Evolutionary conservation across 768 basidiomycete species (phyloP).

Genomic region (Phlebiopsis gigantea): DNA sequence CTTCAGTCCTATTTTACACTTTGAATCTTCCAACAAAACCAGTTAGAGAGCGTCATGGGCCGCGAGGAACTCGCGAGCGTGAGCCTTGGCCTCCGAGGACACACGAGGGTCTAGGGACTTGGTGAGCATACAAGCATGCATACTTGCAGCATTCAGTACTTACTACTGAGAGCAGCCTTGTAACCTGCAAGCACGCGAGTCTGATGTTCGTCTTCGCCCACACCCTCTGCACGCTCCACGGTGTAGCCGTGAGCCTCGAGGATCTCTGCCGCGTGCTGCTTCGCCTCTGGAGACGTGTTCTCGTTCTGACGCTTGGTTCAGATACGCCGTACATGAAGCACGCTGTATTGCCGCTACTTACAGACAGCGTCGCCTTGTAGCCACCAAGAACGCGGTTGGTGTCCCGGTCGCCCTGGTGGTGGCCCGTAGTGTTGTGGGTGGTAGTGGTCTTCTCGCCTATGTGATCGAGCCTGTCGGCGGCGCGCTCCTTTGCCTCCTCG

Average conservation of each 20-base stretch:
- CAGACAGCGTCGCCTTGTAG: slow-evolving; percentile 42
- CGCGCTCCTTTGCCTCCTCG: slow-evolving; percentile 46
- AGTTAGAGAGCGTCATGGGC: slow-evolving; percentile 24
- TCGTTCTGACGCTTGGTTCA: slow-evolving; percentile 26
- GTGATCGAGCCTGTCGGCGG: slow-evolving; percentile 38
- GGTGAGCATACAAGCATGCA: too few species aligned
- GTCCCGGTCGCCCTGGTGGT: slow-evolving; percentile 13
- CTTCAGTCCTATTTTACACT: too few species aligned
- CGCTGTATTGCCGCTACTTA: slow-evolving; percentile 48
- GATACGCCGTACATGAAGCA: slow-evolving; percentile 30
- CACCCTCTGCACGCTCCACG: slow-evolving; percentile 24
- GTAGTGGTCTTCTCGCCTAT: slow-evolving; percentile 24
- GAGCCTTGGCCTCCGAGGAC: slow-evolving; percentile 42
- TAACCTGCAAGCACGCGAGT: slow-evolving; percentile 49
- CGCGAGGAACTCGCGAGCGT: slow-evolving; percentile 37
- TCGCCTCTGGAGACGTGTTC: slow-evolving; percentile 42
- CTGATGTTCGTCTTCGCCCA: slow-evolving; percentile 34
- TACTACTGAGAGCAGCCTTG: slow-evolving; percentile 50
- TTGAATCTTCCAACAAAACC: too few species aligned
- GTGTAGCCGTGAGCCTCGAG: slow-evolving; percentile 39
- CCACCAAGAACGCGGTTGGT: slow-evolving; percentile 33
- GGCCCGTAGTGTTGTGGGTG: neutral
- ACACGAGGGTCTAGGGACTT: slow-evolving; percentile 27
- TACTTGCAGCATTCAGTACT: slow-evolving; percentile 15
- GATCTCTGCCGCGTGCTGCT: slow-evolving; percentile 49